Percentiles rank a stretch among this genome's conserved stretches.
Evolutionary conservation across 306 rosid genomes (phyloP).

Genomic region (Lathyrus sativus): DNA sequence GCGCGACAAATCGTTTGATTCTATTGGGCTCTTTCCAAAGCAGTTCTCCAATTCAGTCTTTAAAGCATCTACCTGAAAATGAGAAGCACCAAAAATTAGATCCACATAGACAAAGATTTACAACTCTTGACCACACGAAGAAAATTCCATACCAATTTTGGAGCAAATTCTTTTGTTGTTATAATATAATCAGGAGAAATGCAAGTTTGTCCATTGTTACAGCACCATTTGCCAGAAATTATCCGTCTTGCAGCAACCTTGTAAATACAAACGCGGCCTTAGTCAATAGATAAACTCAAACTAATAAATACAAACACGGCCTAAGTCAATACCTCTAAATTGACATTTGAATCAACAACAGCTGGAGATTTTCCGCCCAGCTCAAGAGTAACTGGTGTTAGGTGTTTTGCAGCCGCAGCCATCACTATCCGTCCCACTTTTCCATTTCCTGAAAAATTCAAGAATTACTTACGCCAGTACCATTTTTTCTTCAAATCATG

Average conservation of each 20-base stretch:
- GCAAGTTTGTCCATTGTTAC: conserved; percentile 94
- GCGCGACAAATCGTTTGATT: conserved; percentile 86
- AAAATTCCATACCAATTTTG: conserved; percentile 67
- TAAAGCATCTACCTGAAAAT: conserved; percentile 68
- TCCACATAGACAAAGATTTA: conserved; percentile 8
- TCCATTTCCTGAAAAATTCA: conserved; percentile 60
- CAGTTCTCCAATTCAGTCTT: conserved; percentile 69
- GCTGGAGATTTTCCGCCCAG: conserved; percentile 97
- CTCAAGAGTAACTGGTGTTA: conserved; percentile 90
- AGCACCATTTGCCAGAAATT: conserved; percentile 87
- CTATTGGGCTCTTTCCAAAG: conserved; percentile 74
- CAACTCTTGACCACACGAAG: conserved; percentile 7
- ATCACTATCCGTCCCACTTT: conserved; percentile 85
- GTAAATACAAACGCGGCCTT: conserved; percentile 5
- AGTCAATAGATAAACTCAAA: neutral
- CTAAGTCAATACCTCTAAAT: conserved; percentile 52
- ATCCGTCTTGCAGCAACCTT: conserved; percentile 80
- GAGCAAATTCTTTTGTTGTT: conserved; percentile 82
- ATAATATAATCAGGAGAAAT: conserved; percentile 74
- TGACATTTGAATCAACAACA: conserved; percentile 70
- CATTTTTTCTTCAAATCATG: neutral
- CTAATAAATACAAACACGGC: neutral
- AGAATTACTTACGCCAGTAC: neutral
- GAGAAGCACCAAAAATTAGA: conserved; percentile 30
- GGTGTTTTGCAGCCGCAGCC: conserved; percentile 96